Base-by-base conservation (phyloP, 139 green algal species). In the Chlorella sp. region DNA sequence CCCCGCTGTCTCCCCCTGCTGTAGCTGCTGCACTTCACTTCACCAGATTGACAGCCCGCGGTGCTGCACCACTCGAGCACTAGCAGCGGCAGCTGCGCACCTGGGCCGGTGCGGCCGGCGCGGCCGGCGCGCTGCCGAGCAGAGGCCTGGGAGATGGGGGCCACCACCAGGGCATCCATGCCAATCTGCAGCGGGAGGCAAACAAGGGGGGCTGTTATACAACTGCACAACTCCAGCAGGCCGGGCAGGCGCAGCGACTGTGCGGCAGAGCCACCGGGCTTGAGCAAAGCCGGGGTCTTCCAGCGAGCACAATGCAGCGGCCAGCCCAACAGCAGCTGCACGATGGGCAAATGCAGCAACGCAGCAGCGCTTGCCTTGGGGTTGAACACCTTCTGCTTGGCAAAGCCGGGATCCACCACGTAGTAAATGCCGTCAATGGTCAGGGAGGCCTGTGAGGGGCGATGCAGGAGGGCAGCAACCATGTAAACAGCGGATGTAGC, bases 381-480 rank as follows among this genome's bases (percentile, higher is more conserved):
- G 70, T 93, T 96, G 90, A 94, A 95, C 41, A 98, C 95, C 89
- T 97, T 93, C 74, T 93, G 90, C 78, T 92, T 92, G 80, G 85
- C 84, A 81, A 94, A 93, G 51, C 95, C 95, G 24, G 92, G 92
- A 86, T 99, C 97, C 20, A 99, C 94, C 2, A 99, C 97, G 83
- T 98, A 99, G 87, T 98, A 98, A 90, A 99, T 98, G 85, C 97
- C 97, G 85, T 99, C 97, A 72, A 99, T 99, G 58, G 97, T 99
- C 32, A 99, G 92, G 0, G 92, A 97, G 26, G 97, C 96, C 88
- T 60, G 51, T 24, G 24, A 20, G 14, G 51, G 4, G 16, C 13
- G 8, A 60, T 26, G n/a, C n/a, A n/a, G n/a, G n/a, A n/a, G n/a
- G n/a, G n/a, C n/a, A n/a, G n/a, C n/a, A n/a, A n/a, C n/a, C n/a